These are phyloP conservation scores for Diddensiella transvaalensis DNA, from an alignment of 805 yeast species.

Conservation along the genomic window DNA sequence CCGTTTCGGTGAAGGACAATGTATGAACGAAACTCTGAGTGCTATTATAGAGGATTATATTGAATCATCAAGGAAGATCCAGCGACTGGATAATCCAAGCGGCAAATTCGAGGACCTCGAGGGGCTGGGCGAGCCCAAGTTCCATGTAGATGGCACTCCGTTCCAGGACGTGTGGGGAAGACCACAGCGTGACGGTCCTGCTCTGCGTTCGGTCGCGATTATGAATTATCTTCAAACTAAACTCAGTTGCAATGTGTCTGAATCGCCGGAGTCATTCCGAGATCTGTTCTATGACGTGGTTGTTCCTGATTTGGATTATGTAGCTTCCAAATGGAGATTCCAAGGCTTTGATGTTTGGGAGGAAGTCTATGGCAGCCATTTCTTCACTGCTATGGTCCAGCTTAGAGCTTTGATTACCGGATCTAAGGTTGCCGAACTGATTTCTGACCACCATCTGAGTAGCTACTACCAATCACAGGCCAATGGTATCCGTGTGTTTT, in stretches of 20 bases:
- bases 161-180: constrained; percentile 81
- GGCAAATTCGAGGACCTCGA: constrained; percentile 46
- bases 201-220: constrained; percentile 67
- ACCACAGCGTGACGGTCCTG: constrained; percentile 96
- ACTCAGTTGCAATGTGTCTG: constrained; percentile 30
- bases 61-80: constrained; percentile 54
- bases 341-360: constrained; percentile 92
- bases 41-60: constrained; percentile 56
- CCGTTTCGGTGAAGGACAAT: constrained; percentile 18
- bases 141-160: constrained; percentile 58
- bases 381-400: constrained; percentile 76
- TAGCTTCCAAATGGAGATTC: constrained; percentile 56
- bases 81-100: constrained; percentile 63
- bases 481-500: constrained; percentile 3
- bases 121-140: constrained; percentile 91
- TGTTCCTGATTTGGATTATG: constrained; percentile 67
- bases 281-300: constrained; percentile 50
- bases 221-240: constrained; percentile 50
- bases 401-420: constrained; percentile 65
- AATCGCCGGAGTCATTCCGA: constrained; percentile 28
- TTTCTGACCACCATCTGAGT: constrained; percentile 23
- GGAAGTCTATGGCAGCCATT: constrained; percentile 70
- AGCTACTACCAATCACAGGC: constrained; percentile 7
- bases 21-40: constrained; percentile 27
- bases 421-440: constrained; percentile 33